A percentile compares a stretch with the other conserved stretches of the same genome.
These are phyloP conservation scores for Aspergillus neotritici DNA, from an alignment of 2,329 filamentous ascomycete species.

Conservation along the genomic window DNA sequence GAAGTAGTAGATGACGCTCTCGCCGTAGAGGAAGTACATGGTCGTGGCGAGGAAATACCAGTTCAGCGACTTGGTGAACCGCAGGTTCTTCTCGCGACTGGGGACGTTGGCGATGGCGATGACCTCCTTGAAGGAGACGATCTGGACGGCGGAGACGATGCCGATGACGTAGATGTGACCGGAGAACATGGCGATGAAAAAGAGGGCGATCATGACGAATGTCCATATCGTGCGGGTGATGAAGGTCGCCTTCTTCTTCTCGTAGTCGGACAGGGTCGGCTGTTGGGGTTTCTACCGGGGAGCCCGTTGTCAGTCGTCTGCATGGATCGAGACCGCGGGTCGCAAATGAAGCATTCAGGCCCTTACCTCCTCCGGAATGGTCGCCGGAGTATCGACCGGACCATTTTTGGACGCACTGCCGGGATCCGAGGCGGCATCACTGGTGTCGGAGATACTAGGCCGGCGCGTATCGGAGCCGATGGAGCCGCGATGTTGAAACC, in stretches of 20 bases:
- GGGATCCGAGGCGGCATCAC: constrained; percentile 46
- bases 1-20: constrained; percentile 99
- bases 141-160: constrained; percentile 87
- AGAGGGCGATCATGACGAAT: constrained; percentile 90
- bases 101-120: constrained; percentile 96
- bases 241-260: constrained; percentile 99
- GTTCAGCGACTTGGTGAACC: constrained; percentile 92
- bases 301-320: constrained; percentile 6
- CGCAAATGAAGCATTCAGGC: not conserved
- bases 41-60: constrained; percentile 99
- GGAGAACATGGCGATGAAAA: constrained; percentile 88
- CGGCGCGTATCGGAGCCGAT: constrained; percentile 46
- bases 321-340: not conserved
- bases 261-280: constrained; percentile 63
- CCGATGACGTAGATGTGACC: constrained; percentile 96
- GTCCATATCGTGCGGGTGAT: constrained; percentile 97
- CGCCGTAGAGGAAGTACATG: constrained; percentile 98
- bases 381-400: constrained; percentile 28
- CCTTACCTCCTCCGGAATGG: constrained; percentile 33
- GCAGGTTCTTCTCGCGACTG: constrained; percentile 80
- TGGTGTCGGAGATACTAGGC: constrained; percentile 51
- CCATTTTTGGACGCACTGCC: constrained; percentile 48
- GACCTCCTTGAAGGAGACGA: constrained; percentile 98
- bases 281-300: constrained; percentile 31
- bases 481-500: constrained; percentile 49